phyloP scores from a whole-genome alignment of 345 rosid species.

The Arabis hirsuta region DNA sequence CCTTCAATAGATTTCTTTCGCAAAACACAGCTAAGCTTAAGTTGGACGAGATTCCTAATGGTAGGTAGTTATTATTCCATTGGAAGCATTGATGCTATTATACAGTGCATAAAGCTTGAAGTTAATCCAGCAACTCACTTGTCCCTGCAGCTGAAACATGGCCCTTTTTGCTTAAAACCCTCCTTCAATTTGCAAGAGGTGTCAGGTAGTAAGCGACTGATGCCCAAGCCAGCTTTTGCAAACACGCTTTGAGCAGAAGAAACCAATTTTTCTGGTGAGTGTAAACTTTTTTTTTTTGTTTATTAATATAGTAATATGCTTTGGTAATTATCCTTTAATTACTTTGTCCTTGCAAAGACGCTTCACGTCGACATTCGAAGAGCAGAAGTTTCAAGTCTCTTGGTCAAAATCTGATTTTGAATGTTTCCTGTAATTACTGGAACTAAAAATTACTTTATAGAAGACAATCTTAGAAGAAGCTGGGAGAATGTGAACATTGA shows the following conservation, averaged over 20 bases:
- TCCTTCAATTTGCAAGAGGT: conserved; percentile 65
- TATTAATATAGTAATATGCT: conserved; percentile 4
- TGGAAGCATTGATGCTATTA: conserved; percentile 12
- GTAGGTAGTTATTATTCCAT: conserved; percentile 49
- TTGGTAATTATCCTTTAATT: neutral
- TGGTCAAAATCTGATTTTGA: conserved; percentile 21
- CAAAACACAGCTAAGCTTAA: conserved; percentile 68
- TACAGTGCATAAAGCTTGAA: conserved; percentile 7
- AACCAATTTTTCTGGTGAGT: conserved; percentile 67
- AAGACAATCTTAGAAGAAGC: conserved; percentile 5
- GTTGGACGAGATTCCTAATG: conserved; percentile 69
- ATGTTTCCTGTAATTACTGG: conserved; percentile 6
- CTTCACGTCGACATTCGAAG: conserved; percentile 56
- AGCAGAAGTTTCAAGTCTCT: conserved; percentile 44
- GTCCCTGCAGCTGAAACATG: conserved; percentile 83
- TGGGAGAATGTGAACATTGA: conserved; percentile 24
- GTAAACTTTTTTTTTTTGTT: neutral
- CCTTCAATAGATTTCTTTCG: conserved; percentile 69
- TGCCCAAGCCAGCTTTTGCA: conserved; percentile 65
- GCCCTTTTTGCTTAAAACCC: conserved; percentile 75
- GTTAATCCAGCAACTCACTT: conserved; percentile 32
- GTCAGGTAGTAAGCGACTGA: conserved; percentile 68
- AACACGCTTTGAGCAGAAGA: conserved; percentile 80
- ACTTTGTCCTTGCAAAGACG: conserved; percentile 51
- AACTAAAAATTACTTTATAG: neutral